Percentiles rank a stretch among this genome's conserved stretches.
These are phyloP conservation scores for Emergomyces pasteurianus DNA, from an alignment of 2,329 filamentous ascomycete species.

Conservation along the genomic window DNA sequence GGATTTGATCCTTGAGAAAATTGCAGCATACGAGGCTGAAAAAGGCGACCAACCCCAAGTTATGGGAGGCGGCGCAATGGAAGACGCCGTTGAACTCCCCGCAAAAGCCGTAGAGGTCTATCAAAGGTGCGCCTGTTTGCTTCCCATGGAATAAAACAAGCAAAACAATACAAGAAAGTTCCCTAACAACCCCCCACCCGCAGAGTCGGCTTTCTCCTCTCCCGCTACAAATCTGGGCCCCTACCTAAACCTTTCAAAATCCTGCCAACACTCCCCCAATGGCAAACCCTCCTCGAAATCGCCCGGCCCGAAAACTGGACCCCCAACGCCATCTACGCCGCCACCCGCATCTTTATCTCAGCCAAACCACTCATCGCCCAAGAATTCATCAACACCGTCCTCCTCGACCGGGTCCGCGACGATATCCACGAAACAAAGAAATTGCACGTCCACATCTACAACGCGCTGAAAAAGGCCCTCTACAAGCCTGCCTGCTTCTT, in stretches of 20 bases:
- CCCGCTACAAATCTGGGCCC: conserved; percentile 90
- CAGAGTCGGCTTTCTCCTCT: conserved; percentile 75
- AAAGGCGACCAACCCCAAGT: conserved; percentile 36
- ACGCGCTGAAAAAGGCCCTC: conserved; percentile 77
- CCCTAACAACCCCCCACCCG: conserved; percentile 8
- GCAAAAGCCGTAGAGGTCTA: conserved; percentile 91
- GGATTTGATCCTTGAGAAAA: conserved; percentile 87
- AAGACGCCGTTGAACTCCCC: conserved; percentile 77
- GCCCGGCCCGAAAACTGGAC: conserved; percentile 73
- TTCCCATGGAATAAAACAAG: conserved; percentile 1
- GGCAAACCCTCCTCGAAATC: conserved; percentile 75
- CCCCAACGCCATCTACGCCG: conserved; percentile 72
- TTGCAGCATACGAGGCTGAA: conserved; percentile 75
- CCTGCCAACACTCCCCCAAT: conserved; percentile 79
- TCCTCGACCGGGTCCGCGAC: conserved; percentile 82
- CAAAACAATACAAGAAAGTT: not conserved
- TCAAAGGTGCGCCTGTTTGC: conserved; percentile 50
- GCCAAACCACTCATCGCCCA: conserved; percentile 69
- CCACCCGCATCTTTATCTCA: conserved; percentile 85
- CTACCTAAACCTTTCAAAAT: conserved; percentile 97
- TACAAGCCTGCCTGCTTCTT: conserved; percentile 96
- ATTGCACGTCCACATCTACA: conserved; percentile 90
- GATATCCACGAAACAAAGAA: conserved; percentile 92
- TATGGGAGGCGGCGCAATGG: conserved; percentile 46
- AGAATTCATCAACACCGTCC: conserved; percentile 72